Percentiles rank a stretch among this genome's conserved stretches.
These are phyloP conservation scores for Sporothrix brasiliensis DNA, from an alignment of 2,329 filamentous ascomycete species.

Conservation along the genomic window DNA sequence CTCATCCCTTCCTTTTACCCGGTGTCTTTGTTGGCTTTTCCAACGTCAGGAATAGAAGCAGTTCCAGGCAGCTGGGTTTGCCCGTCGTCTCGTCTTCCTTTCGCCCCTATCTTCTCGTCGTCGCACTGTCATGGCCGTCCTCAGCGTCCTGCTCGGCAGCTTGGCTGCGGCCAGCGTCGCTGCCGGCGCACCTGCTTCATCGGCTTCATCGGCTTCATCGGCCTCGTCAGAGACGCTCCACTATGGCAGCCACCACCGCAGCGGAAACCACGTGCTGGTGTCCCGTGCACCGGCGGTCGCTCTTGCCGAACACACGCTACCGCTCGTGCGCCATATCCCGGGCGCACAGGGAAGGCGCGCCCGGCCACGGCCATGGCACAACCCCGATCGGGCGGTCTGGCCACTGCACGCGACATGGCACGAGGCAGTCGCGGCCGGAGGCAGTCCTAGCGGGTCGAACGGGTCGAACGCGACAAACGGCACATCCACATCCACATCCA, in stretches of 20 bases:
- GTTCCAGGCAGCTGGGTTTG: no score
- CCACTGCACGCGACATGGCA: not conserved
- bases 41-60: no score
- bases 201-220: no score
- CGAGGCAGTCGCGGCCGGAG: not conserved
- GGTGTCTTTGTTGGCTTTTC: no score
- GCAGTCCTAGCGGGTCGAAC: no score
- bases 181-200: slow-evolving; percentile 6
- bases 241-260: slow-evolving; percentile 21
- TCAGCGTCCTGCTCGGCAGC: slow-evolving; percentile 29
- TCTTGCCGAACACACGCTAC: slow-evolving; percentile 29
- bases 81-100: no score
- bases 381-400: not conserved
- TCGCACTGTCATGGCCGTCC: slow-evolving; percentile 14
- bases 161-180: slow-evolving; percentile 26
- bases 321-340: slow-evolving; percentile 21
- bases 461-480: not conserved
- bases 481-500: not conserved
- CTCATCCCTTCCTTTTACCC: no score
- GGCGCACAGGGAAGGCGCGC: not conserved
- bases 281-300: slow-evolving; percentile 31
- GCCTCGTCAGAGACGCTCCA: not conserved
- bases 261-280: not conserved
- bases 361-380: slow-evolving; percentile 6
- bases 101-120: no score